Base-by-base conservation (phyloP, 2,329 filamentous ascomycete genomes). In the Dactylellina drechsleri region DNA sequence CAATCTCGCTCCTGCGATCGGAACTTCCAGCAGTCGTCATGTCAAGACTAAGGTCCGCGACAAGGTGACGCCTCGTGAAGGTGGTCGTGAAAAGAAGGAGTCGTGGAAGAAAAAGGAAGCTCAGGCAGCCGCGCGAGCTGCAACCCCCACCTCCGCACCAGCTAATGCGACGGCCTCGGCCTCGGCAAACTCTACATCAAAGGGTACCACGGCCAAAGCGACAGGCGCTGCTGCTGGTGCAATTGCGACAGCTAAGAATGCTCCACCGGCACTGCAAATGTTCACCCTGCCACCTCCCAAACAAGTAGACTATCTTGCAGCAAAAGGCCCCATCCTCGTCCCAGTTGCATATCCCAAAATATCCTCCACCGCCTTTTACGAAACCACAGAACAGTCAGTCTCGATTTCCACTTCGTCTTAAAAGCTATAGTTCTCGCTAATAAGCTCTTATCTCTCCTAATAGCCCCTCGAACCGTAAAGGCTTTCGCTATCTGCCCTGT, bases 401-500 rank as follows among this genome's bases (percentile, higher is more conserved):
- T 50, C 36, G 28, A 5, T 47, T 10, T 31, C 12, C 26, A 4
- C 7, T n/a, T 13, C 47, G 12, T 10, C 23, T 13, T 6, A 47
- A 13, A 18, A 4, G 13, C 43, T 45, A 36, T 12, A 41, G 26
- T 18, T 1, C 23, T 89, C 89, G 79, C 89, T 88, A 79, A 87
- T 2, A 23, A 40, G 4, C 23, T 23, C 23, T 13, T 49, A 5
- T 16, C 50, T 16, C 2, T 52, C 20, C 31, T 8, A 36, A 36
- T 50, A 79, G 79, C 68, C 86, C 89, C 6, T 88, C 87, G 80
- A 90, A 90, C 80, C 88, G 88, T 79, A 87, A 86, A 78, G 87
- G 90, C 66, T 98, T 94, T 81, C 91, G 92, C 73, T 98, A 98
- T 81, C 91, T 90, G 36, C 91, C 93, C 79, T 96, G 92, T 81